Base-by-base conservation (phyloP, 441 rosid species). In the Geranium incanum region DNA sequence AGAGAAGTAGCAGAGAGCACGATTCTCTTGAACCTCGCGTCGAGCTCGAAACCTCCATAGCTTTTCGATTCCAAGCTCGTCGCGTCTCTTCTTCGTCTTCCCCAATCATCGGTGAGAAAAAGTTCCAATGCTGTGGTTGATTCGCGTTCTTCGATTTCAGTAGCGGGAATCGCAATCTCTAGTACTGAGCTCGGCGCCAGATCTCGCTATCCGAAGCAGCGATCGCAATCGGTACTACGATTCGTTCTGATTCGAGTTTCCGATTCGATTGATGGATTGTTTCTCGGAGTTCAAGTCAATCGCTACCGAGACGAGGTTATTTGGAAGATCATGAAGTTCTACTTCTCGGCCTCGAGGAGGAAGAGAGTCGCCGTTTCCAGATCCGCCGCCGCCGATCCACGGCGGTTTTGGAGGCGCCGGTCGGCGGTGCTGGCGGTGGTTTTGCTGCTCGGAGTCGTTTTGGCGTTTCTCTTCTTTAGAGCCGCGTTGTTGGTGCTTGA, bases 401-500 rank as follows among this genome's bases (percentile, higher is more conserved):
- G 96, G 48, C 82, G 96, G 78, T 18, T 88, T 59, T 57, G 80
- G 11, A 80, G 81, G 78, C 87, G 96, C 48, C 48, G 48, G 48
- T 41, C 48, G 38, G 68, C 87, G 52, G 50, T 86, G 67, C 72
- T 87, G 78, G 82, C 83, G 81, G 82, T 75, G 70, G 80, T 80
- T 73, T 78, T 92, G 64, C 71, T 87, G 48, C 84, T 87, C 66
- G 91, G 85, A 33, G 79, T 90, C 66, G 21, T 81, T n/a, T 80
- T 85, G 67, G 90, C 95, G 48, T 87, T 88, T 48, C 75, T 86
- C 28, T 90, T 92, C 68, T 83, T 92, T 68, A 82, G 90, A 76
- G 68, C 84, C 74, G 92, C 96, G 69, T 84, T 90, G 72, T 74
- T 87, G 75, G 88, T 86, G 36, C 98, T 88, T 71, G 96, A 92